Evolutionary conservation across 768 basidiomycete genomes (phyloP).

Genomic region (Lentinula sp.): DNA sequence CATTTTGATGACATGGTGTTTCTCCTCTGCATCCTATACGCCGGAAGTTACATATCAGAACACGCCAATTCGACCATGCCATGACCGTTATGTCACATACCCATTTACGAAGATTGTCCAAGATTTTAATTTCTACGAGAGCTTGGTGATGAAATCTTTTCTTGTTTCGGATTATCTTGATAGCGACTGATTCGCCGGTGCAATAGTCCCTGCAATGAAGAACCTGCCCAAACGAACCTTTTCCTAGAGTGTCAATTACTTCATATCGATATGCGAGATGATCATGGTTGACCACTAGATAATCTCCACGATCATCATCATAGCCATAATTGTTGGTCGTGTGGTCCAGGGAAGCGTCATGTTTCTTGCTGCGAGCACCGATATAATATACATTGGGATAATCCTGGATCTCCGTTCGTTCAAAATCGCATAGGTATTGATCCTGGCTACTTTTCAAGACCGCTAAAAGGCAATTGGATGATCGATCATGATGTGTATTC

Average conservation of each 20-base stretch:
- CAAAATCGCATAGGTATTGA: constrained; percentile 78
- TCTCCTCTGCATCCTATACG: constrained; percentile 86
- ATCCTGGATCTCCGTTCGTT: constrained; percentile 88
- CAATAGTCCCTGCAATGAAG: constrained; percentile 92
- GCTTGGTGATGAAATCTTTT: constrained; percentile 99
- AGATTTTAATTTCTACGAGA: constrained; percentile 96
- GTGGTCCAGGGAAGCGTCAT: constrained; percentile 65
- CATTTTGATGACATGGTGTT: constrained; percentile 97
- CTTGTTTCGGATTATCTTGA: constrained; percentile 99
- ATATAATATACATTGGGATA: constrained; percentile 79
- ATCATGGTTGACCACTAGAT: constrained; percentile 83
- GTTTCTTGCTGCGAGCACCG: constrained; percentile 80
- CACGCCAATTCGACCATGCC: not conserved
- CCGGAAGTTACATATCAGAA: constrained; percentile 5
- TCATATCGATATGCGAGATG: constrained; percentile 98
- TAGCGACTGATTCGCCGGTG: constrained; percentile 93
- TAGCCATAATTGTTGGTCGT: constrained; percentile 88
- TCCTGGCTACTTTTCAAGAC: constrained; percentile 61
- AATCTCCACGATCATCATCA: constrained; percentile 98
- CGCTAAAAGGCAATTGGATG: constrained; percentile 30
- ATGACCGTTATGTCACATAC: constrained; percentile 38
- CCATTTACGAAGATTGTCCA: constrained; percentile 97
- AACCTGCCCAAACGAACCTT: constrained; percentile 98
- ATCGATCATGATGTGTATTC: not conserved
- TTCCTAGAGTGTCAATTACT: constrained; percentile 85